Evolutionary conservation across 2,329 filamentous ascomycete species (phyloP), one percentile per base, ranked within the genome.

Genomic region (Aureobasidium namibiae): DNA sequence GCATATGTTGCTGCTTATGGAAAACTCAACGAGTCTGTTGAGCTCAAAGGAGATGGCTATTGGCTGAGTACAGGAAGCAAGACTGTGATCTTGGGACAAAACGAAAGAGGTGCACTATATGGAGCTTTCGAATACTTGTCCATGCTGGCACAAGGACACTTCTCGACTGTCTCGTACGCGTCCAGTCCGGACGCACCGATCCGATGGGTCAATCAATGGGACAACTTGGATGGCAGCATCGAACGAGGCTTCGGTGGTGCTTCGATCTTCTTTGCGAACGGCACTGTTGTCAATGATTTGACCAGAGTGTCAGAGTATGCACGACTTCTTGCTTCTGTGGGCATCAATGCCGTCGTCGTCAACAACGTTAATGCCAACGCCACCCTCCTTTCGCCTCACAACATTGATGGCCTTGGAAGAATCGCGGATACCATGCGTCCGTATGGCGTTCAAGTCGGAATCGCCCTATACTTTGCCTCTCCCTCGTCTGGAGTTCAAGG

Each of bases 311-410:
- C 76, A 5, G 75, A 86, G 63, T 88, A 88, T 63, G 86, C 82
- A 1, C 84, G 86, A 1, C 75, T 89, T 3, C 72, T 89, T 14
- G 80, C 86, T 2, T 89, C 86, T 0, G 79, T 88, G 33, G 74
- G 84, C 14, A 72, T 89, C 64, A 89, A 89, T 63, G 86, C 78
- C 0, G 76, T 87, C 10, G 73, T 89, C 3, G 76, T 88, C 65
- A 89, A 89, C 73, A 89, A 89, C 60, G 86, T 89, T 66, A 89
- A 89, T 65, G 85, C 86, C 4, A 83, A 89, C 64, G 75, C 80
- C 2, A 76, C 75, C 0, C 72, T 86, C 0, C 73, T 89, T 10
- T 82, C 70, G 4, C 65, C 76, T 1, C 68, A 72, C 14, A 88
- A 88, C 63, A 76, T 88, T 56, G 77, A 81, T 11, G 86, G 86